phyloP scores from a whole-genome alignment of 192 early-diverging fungal genomes.

The Globomyces pollinis-pini region DNA sequence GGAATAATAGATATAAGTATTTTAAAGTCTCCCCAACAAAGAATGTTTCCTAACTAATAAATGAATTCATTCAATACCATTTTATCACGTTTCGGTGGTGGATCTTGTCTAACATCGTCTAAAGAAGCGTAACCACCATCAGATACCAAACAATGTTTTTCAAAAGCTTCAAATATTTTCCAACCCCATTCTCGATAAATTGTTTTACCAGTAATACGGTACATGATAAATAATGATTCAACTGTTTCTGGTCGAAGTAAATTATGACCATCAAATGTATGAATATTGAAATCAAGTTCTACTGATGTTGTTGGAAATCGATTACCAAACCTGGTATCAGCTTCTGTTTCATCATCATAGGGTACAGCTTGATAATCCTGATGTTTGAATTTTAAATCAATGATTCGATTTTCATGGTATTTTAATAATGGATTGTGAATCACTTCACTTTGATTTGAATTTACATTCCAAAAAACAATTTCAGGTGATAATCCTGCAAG shows the following conservation, averaged over 20 bases:
- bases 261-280: slow-evolving; percentile 61
- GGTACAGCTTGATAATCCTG: neutral
- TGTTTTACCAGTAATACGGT: slow-evolving; percentile 73
- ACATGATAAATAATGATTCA: slow-evolving; percentile 83
- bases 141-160: slow-evolving; percentile 60
- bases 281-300: slow-evolving; percentile 57
- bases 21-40: slow-evolving; percentile 87
- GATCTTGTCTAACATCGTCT: slow-evolving; percentile 47
- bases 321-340: slow-evolving; percentile 2
- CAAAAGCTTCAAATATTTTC: slow-evolving; percentile 81
- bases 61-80: too few relatives aligned
- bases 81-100: slow-evolving; percentile 47
- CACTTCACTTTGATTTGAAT: slow-evolving; percentile 3
- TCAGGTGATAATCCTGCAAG: slow-evolving; percentile 76
- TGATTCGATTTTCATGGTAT: slow-evolving; percentile 8
- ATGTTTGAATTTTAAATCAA: neutral
- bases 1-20: slow-evolving; percentile 86
- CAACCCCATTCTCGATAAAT: slow-evolving; percentile 70
- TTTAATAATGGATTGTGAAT: neutral
- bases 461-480: slow-evolving; percentile 66
- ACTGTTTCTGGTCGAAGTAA: slow-evolving; percentile 83
- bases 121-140: slow-evolving; percentile 54
- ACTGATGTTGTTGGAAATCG: slow-evolving; percentile 14
- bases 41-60: too few relatives aligned
- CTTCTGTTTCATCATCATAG: slow-evolving; percentile 11